Evolutionary conservation across 495 filamentous ascomycete genomes (phyloP), one percentile per base, ranked within the genome.

Genomic region (Aspergillus wentii): DNA sequence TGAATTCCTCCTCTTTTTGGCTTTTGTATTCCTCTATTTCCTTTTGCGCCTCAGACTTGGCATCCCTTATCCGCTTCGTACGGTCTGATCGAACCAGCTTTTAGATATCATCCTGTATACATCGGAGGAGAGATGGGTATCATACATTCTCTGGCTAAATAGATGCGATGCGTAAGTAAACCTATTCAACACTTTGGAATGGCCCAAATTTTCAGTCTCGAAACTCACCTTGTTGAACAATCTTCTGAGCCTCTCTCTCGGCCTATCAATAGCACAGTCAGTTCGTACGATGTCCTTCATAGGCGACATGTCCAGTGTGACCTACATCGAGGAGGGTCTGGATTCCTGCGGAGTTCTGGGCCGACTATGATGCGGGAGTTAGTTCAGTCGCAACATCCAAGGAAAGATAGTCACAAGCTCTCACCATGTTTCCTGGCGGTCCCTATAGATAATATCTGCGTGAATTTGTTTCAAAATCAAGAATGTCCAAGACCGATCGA

Each of bases 191-290:
- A n/a, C n/a, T n/a, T n/a, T n/a, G n/a, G n/a, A n/a, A n/a, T n/a
- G n/a, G n/a, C n/a, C n/a, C n/a, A n/a, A n/a, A n/a, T n/a, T n/a
- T n/a, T 14, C 8, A 25, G 6, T 7, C 18, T 21, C 17, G 17
- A 30, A 20, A 56, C 66, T 25, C 54, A 92, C 89, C 81, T 82
- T 90, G 85, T 62, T 96, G 90, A 21, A 98, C 92, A 61, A 97
- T 98, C 75, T 95, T 96, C 68, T 95, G 89, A 48, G 92, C 92
- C 68, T 98, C 92, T 71, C 88, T 83, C 78, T 98, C 92, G 37
- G 94, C 89, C 92, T 97, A 56, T 19, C 35, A 15, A 30, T 16
- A 25, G 13, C 16, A 18, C 17, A 18, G 41, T 49, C 33, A 52
- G 38, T 23, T 13, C n/a, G 17, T 10, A 17, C n/a, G 4, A 16